Evolutionary conservation across 164 flowering plant genomes (phyloP).

Genomic region (Magnolia sinica): DNA sequence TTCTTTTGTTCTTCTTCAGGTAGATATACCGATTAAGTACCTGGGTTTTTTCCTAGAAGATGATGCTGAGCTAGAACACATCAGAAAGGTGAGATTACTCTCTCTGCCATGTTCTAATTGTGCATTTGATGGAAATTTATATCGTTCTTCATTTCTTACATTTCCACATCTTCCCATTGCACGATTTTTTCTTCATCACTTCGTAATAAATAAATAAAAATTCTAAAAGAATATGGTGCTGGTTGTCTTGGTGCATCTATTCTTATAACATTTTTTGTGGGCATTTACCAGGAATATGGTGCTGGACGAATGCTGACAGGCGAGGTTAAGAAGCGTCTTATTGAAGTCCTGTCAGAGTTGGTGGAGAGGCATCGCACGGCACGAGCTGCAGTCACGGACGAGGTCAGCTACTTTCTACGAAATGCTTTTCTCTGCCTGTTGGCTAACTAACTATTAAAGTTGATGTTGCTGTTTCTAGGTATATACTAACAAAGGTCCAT

Average conservation of each 20-base stretch:
- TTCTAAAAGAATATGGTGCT: not conserved
- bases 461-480: not conserved
- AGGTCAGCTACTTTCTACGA: not conserved
- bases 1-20: conserved; percentile 38
- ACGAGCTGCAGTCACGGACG: conserved; percentile 84
- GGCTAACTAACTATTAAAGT: not conserved
- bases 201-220: not conserved
- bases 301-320: conserved; percentile 87
- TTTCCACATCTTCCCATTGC: not conserved
- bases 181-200: not conserved
- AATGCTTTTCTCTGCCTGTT: not conserved
- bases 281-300: conserved; percentile 63
- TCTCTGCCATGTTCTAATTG: not conserved
- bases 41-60: conserved; percentile 89
- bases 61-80: conserved; percentile 82
- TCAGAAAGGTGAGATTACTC: conserved; percentile 49
- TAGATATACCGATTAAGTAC: conserved; percentile 86
- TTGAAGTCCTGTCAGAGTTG: conserved; percentile 60
- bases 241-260: not conserved
- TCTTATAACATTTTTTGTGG: not conserved
- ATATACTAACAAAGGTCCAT: not conserved
- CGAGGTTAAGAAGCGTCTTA: conserved; percentile 74
- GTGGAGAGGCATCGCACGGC: conserved; percentile 88
- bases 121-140: not conserved
- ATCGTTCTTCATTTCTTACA: not conserved